phyloP scores from a whole-genome alignment of 345 rosid species.

The Lumnitzera racemosa region DNA sequence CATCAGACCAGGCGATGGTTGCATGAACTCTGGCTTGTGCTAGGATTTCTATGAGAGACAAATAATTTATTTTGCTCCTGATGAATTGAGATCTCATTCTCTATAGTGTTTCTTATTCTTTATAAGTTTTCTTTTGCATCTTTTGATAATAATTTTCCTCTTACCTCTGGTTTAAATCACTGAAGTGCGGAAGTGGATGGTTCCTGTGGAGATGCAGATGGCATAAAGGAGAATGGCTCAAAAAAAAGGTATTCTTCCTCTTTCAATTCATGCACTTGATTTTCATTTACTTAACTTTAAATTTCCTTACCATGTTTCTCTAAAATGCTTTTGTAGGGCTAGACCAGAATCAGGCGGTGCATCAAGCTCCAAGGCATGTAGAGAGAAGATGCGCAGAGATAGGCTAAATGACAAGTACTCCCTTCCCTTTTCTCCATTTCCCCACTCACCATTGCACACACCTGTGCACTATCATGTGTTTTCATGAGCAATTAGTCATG shows the following conservation, averaged over 20 bases:
- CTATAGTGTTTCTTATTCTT: background rate
- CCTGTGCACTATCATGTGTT: background rate
- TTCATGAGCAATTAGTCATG: slow-evolving; percentile 1
- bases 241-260: slow-evolving; percentile 56
- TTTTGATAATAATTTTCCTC: background rate
- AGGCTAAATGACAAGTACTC: slow-evolving; percentile 86
- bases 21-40: too few species aligned
- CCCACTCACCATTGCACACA: background rate
- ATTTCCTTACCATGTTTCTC: background rate
- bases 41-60: too few species aligned
- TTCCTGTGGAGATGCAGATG: slow-evolving; percentile 60
- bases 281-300: background rate
- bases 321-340: slow-evolving; percentile 25
- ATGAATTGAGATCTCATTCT: too few species aligned
- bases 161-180: slow-evolving; percentile 4
- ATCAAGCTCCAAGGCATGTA: slow-evolving; percentile 91
- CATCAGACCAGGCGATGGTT: too few species aligned
- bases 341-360: slow-evolving; percentile 49
- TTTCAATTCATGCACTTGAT: background rate
- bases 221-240: slow-evolving; percentile 59
- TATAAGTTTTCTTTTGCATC: background rate
- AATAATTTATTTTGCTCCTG: too few species aligned
- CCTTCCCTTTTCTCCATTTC: background rate
- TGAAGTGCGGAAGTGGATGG: slow-evolving; percentile 58
- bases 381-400: slow-evolving; percentile 97